Base-by-base conservation (phyloP, 352 stramenopile genomes). In the Pythium scleroteichum region DNA sequence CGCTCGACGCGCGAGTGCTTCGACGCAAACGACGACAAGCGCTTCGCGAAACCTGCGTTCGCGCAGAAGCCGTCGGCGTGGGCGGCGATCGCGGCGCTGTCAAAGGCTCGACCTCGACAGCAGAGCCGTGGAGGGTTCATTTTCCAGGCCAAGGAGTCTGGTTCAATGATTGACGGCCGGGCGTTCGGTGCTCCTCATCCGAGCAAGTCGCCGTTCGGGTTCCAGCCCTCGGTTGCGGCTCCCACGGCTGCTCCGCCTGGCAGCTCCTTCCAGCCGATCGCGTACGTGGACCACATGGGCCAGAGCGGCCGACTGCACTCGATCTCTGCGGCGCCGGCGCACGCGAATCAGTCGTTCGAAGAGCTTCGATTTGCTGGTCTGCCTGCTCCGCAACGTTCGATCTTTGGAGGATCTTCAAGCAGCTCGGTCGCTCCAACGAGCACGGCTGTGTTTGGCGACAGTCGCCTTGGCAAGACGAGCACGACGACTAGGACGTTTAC, bases 1-100 rank as follows among this genome's bases (percentile, higher is more conserved):
- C 32, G 53, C 32, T 46, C 54, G 24, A 62, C 54, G 17, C 54
- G 45, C 45, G 45, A 22, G 54, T 62, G 54, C 23, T 62, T 62
- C 20, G 29, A 27, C 19, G 54, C n/a, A 17, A 62, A 62, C 45
- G 54, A 62, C 22, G 54, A 62, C 54, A 41, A 48, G 22, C 54
- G 54, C n/a, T 55, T 62, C 22, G 24, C 16, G 33, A 35, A 41
- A 12, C 54, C 54, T n/a, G 45, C 45, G 45, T 62, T 62, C 54
- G 9, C 26, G 44, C 26, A 20, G 9, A 14, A 40, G 16, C 22
- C 13, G 33, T 54, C 32, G 17, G 23, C 13, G 44, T 53, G 45
- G 51, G 23, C 51, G 22, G 20, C 23, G 51, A 58, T 58, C 38
- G 26, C 10, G 22, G 12, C 35, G 6, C 19, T 19, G n/a, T 16